These are phyloP conservation scores for Flaveria floridana DNA, from an alignment of 140 eudicot genomes.

Conservation along the genomic window DNA sequence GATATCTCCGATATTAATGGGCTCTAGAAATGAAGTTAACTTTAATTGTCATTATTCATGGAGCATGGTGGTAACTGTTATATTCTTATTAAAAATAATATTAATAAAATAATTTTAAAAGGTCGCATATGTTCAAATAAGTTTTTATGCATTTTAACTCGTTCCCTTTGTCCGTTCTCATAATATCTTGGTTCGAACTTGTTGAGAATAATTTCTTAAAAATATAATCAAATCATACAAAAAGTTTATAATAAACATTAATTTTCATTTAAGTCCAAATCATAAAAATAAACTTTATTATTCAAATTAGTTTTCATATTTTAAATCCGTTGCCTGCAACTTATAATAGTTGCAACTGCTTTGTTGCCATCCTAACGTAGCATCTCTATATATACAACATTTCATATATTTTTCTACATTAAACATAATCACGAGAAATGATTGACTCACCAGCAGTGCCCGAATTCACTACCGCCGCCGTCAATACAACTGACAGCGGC, in stretches of 20 bases:
- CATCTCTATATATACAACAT: too few relatives aligned
- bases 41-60: too few relatives aligned
- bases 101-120: too few relatives aligned
- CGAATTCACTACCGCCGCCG: background rate
- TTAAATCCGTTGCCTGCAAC: background rate
- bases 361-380: background rate
- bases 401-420: too few relatives aligned
- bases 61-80: too few relatives aligned
- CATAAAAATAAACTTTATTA: background rate
- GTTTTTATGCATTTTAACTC: background rate
- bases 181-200: background rate
- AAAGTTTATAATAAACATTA: background rate
- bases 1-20: too few relatives aligned
- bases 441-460: background rate
- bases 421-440: slow-evolving; percentile 18
- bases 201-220: background rate
- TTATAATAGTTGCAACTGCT: background rate
- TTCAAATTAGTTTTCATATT: background rate
- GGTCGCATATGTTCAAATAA: background rate
- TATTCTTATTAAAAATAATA: too few relatives aligned
- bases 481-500: background rate
- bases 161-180: background rate
- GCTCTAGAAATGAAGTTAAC: too few relatives aligned
- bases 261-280: background rate
- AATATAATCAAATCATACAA: background rate